Evolutionary conservation across 345 rosid genomes (phyloP), one percentile per base, ranked within the genome.

Genomic region (Arabidopsis suecica): DNA sequence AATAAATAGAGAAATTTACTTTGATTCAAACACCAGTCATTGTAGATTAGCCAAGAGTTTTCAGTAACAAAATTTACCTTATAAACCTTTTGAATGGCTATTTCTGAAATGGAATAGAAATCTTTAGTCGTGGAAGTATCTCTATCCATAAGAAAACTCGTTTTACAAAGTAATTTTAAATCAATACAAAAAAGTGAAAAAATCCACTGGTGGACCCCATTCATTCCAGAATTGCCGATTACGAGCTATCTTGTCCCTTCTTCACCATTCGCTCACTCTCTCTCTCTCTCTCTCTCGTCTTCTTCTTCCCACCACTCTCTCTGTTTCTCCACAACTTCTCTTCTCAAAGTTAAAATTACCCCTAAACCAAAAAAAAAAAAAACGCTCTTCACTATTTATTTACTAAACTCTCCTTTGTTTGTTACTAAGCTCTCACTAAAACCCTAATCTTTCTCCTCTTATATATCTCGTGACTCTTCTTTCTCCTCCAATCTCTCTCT

Each of bases 211-310:
- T 36, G 82, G 87, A 59, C 80, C 85, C 82, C 80, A 67, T 28
- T 16, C 7, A 4, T 74, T 75, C 74, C 55, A 61, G 67, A 69
- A 55, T 64, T 58, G 50, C 80, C 53, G 83, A 82, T 79, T 78
- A 68, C 76, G 38, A 69, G 74, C 74, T 70, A 77, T 78, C 32
- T 81, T 84, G 86, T 89, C 90, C 37, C 51, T 22, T 79, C 75
- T 72, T 79, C 82, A 70, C 71, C 83, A 79, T 86, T 75, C 81
- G 71, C 75, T 59, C 54, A 65, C 30, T 80, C 80, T 72, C 78
- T 48, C 49, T 61, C 49, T 61, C 18, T 16, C 18, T 16, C 18
- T 16, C 18, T 16, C 18, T 16, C 68, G 30, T 66, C 76, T 56
- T 66, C 78, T 74, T 53, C 41, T 28, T 28, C 32, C 72, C 32